A percentile compares a stretch with the other conserved stretches of the same genome.
phyloP scores from a whole-genome alignment of 257 asterid genomes.

The Scutellaria minor region DNA sequence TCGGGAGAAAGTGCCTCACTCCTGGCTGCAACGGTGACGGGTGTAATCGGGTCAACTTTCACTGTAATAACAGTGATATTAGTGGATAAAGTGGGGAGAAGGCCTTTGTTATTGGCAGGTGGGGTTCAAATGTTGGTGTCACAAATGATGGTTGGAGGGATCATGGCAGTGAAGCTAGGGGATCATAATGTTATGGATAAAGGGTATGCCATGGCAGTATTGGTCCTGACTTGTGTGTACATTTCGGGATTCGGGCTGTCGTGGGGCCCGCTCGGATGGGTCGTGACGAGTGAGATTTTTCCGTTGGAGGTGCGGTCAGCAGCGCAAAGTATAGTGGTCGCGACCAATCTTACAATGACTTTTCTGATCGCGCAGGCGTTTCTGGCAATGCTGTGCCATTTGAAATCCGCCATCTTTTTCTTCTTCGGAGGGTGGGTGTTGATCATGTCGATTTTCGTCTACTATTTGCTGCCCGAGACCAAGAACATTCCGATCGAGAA shows the following conservation, averaged over 20 bases:
- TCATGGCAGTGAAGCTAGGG: slow-evolving; percentile 39
- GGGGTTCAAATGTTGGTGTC: slow-evolving; percentile 42
- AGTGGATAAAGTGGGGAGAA: slow-evolving; percentile 40
- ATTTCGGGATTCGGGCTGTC: slow-evolving; percentile 41
- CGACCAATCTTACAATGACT: slow-evolving; percentile 38
- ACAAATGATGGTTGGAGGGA: slow-evolving; percentile 32
- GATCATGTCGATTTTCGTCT: slow-evolving; percentile 26
- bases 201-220: slow-evolving; percentile 35
- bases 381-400: slow-evolving; percentile 37
- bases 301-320: slow-evolving; percentile 46
- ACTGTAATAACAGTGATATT: slow-evolving; percentile 7
- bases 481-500: slow-evolving; percentile 32
- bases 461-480: neutral
- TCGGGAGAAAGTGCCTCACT: slow-evolving; percentile 42
- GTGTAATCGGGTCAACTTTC: slow-evolving; percentile 29
- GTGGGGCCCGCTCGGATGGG: slow-evolving; percentile 52
- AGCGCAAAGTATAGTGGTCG: slow-evolving; percentile 45
- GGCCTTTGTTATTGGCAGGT: slow-evolving; percentile 37
- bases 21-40: slow-evolving; percentile 33
- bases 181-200: slow-evolving; percentile 32
- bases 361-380: slow-evolving; percentile 38
- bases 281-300: slow-evolving; percentile 42
- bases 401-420: slow-evolving; percentile 41
- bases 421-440: slow-evolving; percentile 37
- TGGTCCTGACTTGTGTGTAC: slow-evolving; percentile 35